These are phyloP conservation scores for Solanum chiquidenum DNA, from an alignment of 257 asterid genomes.

Conservation along the genomic window DNA sequence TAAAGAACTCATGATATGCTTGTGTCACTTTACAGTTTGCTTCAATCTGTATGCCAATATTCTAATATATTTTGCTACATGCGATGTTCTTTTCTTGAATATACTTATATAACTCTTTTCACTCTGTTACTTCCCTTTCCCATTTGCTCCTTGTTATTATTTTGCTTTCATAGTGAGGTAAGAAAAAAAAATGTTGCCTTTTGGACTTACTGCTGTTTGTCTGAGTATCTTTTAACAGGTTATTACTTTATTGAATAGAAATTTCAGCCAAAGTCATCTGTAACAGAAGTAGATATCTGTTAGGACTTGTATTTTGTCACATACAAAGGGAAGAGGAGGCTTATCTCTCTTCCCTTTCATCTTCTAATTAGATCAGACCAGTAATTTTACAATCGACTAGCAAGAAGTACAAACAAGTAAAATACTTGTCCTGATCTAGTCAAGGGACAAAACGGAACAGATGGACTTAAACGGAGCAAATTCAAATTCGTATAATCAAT, in stretches of 20 bases:
- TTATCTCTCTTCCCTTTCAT: too few relatives aligned
- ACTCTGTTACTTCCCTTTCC: background rate
- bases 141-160: background rate
- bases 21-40: background rate
- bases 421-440: background rate
- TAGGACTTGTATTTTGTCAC: too few relatives aligned
- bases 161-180: background rate
- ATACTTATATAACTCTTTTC: background rate
- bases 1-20: background rate
- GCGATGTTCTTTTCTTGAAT: background rate
- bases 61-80: background rate
- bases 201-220: background rate
- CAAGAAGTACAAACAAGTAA: background rate
- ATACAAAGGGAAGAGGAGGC: too few relatives aligned
- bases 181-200: background rate
- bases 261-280: background rate
- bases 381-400: background rate
- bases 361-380: background rate
- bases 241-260: background rate
- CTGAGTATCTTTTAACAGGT: background rate
- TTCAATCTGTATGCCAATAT: background rate
- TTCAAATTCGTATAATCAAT: background rate
- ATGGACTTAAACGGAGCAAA: too few relatives aligned
- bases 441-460: background rate
- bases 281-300: background rate